These are phyloP conservation scores for Malassezia restricta DNA, from an alignment of 1,284 basidiomycete genomes.

Conservation along the genomic window DNA sequence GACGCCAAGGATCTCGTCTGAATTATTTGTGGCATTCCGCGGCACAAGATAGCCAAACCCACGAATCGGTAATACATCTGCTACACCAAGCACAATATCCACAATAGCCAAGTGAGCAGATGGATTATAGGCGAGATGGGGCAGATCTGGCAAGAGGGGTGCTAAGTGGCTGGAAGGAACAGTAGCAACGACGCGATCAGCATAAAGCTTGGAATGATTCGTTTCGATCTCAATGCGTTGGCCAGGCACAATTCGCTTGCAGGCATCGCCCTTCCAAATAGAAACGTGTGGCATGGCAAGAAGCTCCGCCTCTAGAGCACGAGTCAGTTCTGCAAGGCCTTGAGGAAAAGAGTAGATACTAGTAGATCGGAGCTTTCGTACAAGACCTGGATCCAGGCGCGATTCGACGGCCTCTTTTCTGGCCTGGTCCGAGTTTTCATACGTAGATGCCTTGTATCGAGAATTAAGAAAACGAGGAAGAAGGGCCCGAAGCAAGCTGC, in stretches of 20 bases:
- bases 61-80: constrained; percentile 55
- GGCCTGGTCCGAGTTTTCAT: constrained; percentile 13
- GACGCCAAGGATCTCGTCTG: constrained; percentile 48
- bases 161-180: constrained; percentile 26
- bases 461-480: constrained; percentile 41
- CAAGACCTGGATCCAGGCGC: constrained; percentile 48
- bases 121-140: constrained; percentile 42
- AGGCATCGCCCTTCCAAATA: constrained; percentile 50
- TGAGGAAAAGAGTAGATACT: constrained; percentile 69
- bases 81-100: constrained; percentile 28
- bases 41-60: constrained; percentile 93
- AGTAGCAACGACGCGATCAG: constrained; percentile 47
- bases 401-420: constrained; percentile 28
- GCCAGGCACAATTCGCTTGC: constrained; percentile 27
- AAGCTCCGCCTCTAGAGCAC: constrained; percentile 53
- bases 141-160: constrained; percentile 37
- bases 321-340: constrained; percentile 62
- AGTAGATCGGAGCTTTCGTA: constrained; percentile 53
- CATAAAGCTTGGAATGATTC: constrained; percentile 9
- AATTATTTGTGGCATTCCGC: constrained; percentile 55
- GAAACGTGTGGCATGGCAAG: constrained; percentile 53
- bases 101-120: constrained; percentile 38
- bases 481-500: constrained; percentile 60
- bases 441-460: constrained; percentile 2
- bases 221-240: background rate